Base-by-base conservation (phyloP, 2,329 filamentous ascomycete genomes). In the Colletotrichum gloeosporioides region DNA sequence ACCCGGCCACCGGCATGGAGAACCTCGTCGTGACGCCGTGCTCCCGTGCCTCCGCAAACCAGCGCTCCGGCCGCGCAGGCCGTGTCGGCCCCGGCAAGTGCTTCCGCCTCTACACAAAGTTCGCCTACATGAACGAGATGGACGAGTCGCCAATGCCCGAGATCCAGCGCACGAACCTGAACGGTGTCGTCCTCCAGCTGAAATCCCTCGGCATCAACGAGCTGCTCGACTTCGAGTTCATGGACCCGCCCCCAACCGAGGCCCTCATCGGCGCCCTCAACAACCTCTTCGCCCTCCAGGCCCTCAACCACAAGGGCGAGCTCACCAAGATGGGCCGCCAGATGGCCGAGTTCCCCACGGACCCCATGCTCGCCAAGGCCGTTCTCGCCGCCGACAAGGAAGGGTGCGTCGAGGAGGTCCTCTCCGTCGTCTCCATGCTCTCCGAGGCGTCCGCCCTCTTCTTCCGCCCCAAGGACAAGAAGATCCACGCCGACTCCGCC, bases 381-480 rank as follows among this genome's bases (percentile, higher is more conserved):
- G 94, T 99, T 22, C 91, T 99, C 4, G 95, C 95, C 0, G 95
- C 96, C 0, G 95, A 97, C 84, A 94, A 95, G 80, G 94, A 96
- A 79, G 95, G 95, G n/a, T 98, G 96, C 80, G 95, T 98, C 0
- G 95, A 98, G 76, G 97, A 99, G 85, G 92, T 99, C 1, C 88
- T 99, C 18, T 96, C 95, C 0, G 95, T 99, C 65, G 95, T 99
- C n/a, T 93, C 96, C 57, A 98, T 99, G 95, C 90, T 99, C 1
- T 93, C 94, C 77, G 97, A 99, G 86, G 92, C 95, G 3, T 95
- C 94, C 6, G 93, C 96, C 0, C 90, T 99, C 7, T 99, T 98
- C 88, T 98, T 98, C 89, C 91, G 96, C 0, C 96, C 97, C 25
- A 98, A 98, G 83, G 96, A 99, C 86, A 98, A 99, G 88, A 98